A percentile compares a stretch with the other conserved stretches of the same genome.
Evolutionary conservation across 495 filamentous ascomycete species (phyloP).

Genomic region (Entonaema liquescens): DNA sequence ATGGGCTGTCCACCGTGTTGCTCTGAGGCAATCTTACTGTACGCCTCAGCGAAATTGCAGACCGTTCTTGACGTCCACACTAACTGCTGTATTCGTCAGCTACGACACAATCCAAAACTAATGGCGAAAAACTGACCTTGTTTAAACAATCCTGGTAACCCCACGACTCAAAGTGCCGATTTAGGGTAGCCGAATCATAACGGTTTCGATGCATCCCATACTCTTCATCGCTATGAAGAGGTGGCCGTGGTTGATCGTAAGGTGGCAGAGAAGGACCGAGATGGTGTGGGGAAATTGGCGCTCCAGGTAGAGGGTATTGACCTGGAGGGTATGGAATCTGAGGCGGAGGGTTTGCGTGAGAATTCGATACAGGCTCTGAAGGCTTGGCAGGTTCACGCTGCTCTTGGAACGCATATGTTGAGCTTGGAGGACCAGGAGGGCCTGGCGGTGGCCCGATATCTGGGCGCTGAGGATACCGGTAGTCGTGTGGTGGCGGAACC

Average conservation of each 20-base stretch:
- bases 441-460: slow-evolving; percentile 42
- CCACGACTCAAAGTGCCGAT: slow-evolving; percentile 54
- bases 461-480: slow-evolving; percentile 38
- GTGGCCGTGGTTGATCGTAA: slow-evolving; percentile 52
- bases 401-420: slow-evolving; percentile 39
- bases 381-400: slow-evolving; percentile 39
- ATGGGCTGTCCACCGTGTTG: slow-evolving; percentile 58
- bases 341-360: slow-evolving; percentile 40
- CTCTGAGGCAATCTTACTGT: slow-evolving; percentile 57
- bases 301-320: slow-evolving; percentile 54
- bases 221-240: slow-evolving; percentile 53
- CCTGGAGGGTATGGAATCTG: slow-evolving; percentile 50
- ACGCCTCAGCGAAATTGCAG: slow-evolving; percentile 58
- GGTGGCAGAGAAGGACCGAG: slow-evolving; percentile 49
- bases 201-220: slow-evolving; percentile 47
- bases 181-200: slow-evolving; percentile 50
- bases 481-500: slow-evolving; percentile 41
- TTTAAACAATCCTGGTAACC: slow-evolving; percentile 54
- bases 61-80: slow-evolving; percentile 53
- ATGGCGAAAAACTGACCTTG: slow-evolving; percentile 46
- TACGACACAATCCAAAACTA: not conserved
- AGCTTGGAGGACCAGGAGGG: slow-evolving; percentile 28
- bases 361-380: slow-evolving; percentile 29
- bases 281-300: slow-evolving; percentile 52
- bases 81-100: slow-evolving; percentile 52